These are phyloP conservation scores for Physaria fendleri DNA, from an alignment of 345 rosid species.

Conservation along the genomic window DNA sequence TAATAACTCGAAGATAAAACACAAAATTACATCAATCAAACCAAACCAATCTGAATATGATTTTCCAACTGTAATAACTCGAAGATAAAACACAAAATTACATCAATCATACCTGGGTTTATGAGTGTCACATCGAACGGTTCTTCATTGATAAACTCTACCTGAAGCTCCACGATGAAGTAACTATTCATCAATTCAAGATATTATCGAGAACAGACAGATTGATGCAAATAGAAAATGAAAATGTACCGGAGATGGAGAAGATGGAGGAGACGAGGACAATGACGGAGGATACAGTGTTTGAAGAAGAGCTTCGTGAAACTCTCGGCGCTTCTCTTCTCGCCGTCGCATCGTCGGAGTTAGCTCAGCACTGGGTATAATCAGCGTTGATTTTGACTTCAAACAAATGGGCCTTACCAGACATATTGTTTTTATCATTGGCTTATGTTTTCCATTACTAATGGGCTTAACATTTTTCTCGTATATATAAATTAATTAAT, in stretches of 20 bases:
- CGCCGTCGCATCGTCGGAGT: conserved; percentile 35
- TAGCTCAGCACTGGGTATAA: background rate
- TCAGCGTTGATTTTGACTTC: too few species aligned
- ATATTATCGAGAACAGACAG: background rate
- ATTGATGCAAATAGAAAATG: background rate
- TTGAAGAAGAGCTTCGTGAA: conserved; percentile 58
- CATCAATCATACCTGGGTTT: conserved; percentile 40
- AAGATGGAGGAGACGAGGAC: conserved; percentile 16
- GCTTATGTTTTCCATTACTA: too few species aligned
- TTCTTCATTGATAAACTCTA: conserved; percentile 14
- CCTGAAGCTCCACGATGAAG: background rate
- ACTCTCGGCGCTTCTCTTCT: conserved; percentile 51
- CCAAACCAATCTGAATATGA: conserved; percentile 18
- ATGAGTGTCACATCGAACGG: conserved; percentile 31
- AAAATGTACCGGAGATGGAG: background rate
- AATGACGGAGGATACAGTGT: conserved; percentile 53
- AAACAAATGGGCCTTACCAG: too few species aligned
- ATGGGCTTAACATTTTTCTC: too few species aligned
- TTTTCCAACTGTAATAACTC: background rate
- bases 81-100: too few species aligned
- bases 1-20: background rate
- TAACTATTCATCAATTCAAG: background rate
- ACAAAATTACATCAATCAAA: conserved; percentile 7
- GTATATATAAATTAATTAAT: too few species aligned
- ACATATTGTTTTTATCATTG: too few species aligned